Evolutionary conservation across 2,329 filamentous ascomycete species (phyloP).

Genomic region (Stachybotrys elegans): DNA sequence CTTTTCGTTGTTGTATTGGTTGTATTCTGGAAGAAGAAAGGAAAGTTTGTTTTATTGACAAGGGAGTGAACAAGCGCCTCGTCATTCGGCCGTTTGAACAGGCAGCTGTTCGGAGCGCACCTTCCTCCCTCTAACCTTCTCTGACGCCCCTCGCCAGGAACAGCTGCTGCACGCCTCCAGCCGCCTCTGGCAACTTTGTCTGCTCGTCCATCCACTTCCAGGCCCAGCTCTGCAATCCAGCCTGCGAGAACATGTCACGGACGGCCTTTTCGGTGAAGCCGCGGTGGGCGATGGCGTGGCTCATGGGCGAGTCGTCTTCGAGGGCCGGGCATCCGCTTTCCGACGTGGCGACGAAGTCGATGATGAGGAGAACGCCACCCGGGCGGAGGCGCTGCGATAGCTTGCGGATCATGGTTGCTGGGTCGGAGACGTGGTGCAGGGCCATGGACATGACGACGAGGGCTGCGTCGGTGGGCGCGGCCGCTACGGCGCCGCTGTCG

Average conservation of each 20-base stretch:
- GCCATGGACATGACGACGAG: slow-evolving; percentile 28
- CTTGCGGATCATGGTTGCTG: slow-evolving; percentile 17
- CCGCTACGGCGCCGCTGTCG: too few relatives aligned
- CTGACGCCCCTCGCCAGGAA: slow-evolving; percentile 16
- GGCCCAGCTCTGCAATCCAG: slow-evolving; percentile 16
- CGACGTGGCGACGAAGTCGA: slow-evolving; percentile 22
- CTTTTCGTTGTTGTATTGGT: too few relatives aligned
- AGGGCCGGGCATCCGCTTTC: slow-evolving; percentile 9
- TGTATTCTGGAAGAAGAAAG: too few relatives aligned
- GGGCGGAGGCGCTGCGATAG: slow-evolving; percentile 21
- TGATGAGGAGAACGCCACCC: slow-evolving; percentile 25
- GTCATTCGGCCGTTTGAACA: too few relatives aligned
- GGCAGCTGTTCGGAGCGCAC: too few relatives aligned
- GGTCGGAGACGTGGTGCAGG: slow-evolving; percentile 28
- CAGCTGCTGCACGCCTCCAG: slow-evolving; percentile 17
- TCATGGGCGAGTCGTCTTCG: slow-evolving; percentile 2
- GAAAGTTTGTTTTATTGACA: too few relatives aligned
- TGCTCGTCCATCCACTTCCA: slow-evolving; percentile 17
- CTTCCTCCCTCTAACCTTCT: neutral
- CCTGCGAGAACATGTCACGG: slow-evolving; percentile 12
- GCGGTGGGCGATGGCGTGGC: slow-evolving; percentile 13
- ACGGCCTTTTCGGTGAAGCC: slow-evolving; percentile 19
- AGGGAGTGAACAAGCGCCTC: too few relatives aligned
- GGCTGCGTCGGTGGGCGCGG: slow-evolving; percentile 22
- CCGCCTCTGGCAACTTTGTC: slow-evolving; percentile 15